Evolutionary conservation across 352 stramenopile genomes (phyloP).

Genomic region (Hyphochytrium catenoides): DNA sequence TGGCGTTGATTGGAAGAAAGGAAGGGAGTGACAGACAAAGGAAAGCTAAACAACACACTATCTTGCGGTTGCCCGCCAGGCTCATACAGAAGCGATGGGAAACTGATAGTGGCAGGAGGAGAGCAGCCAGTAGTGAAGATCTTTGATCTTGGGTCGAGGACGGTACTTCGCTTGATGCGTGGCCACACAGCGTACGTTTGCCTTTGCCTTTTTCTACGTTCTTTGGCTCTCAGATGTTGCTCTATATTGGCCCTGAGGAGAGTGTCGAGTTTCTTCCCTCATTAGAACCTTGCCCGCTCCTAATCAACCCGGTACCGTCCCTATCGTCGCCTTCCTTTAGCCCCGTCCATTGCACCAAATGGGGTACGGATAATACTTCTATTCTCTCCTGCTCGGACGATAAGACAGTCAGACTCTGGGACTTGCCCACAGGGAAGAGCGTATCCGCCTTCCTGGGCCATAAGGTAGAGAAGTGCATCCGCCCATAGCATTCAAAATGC

Average conservation of each 20-base stretch:
- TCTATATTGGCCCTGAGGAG: too few relatives aligned
- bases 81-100: constrained; percentile 53
- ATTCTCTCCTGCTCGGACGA: constrained; percentile 70
- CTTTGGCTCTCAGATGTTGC: too few relatives aligned
- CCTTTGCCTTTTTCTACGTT: too few relatives aligned
- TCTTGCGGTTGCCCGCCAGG: too few relatives aligned
- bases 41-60: too few relatives aligned
- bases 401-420: constrained; percentile 62
- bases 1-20: too few relatives aligned
- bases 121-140: constrained; percentile 47
- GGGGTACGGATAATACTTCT: constrained; percentile 50
- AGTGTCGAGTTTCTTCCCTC: too few relatives aligned
- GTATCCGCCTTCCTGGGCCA: constrained; percentile 46
- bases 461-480: constrained; percentile 63
- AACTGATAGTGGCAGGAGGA: constrained; percentile 53
- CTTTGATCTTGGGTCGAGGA: constrained; percentile 49
- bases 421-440: constrained; percentile 50
- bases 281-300: too few relatives aligned
- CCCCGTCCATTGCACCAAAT: constrained; percentile 43
- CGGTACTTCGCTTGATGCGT: constrained; percentile 59
- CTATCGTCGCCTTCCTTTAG: too few relatives aligned
- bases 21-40: too few relatives aligned
- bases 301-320: too few relatives aligned
- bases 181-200: constrained; percentile 56
- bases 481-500: constrained; percentile 27